Base-by-base conservation (phyloP, 331 rosid species). In the Rhamnella rubrinervis region DNA sequence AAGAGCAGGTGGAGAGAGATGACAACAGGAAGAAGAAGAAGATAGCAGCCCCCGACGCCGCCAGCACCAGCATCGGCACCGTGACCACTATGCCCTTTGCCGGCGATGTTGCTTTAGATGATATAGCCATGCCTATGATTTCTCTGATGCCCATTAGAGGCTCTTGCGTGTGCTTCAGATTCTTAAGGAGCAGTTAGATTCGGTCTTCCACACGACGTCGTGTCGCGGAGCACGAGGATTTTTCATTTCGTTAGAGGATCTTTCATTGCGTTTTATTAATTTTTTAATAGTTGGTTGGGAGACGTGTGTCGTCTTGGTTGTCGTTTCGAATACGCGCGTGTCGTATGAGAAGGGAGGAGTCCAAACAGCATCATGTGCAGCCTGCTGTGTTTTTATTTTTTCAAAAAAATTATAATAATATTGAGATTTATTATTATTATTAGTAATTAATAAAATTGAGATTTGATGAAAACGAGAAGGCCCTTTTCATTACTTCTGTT, bases 81-180 rank as follows among this genome's bases (percentile, higher is more conserved):
- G 91, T 80, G 13, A 86, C 40, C 18, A 91, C 82, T 41, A 85
- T 44, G 62, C 97, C 93, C 80, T 83, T 87, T 10, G 87, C 56
- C 55, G 81, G 25, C 31, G 76, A 37, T 44, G 75, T 67, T 4
- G 80, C 38, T 53, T 71, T 55, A 52, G 82, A 65, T 70, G 74
- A 70, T 23, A 74, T 71, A 26, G 90, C 93, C 97, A 89, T 87
- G 71, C 7, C 44, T 18, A n/a, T 63, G 72, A 3, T 62, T 61
- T 28, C 52, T 44, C 12, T 39, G 0, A 19, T 50, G 61, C 39
- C 55, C 13, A 7, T 55, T 1, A 3, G 35, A 18, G 31, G 2
- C 68, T 23, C 12, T 31, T 6, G 38, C 49, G 49, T 2, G 49
- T 1, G 49, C 14, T 44, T 7, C 49, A 44, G 49, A 21, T 40